These are phyloP conservation scores for Pseudoscleropodium purum DNA, from an alignment of 225 moss, liverwort and hornwort genomes.

Conservation along the genomic window DNA sequence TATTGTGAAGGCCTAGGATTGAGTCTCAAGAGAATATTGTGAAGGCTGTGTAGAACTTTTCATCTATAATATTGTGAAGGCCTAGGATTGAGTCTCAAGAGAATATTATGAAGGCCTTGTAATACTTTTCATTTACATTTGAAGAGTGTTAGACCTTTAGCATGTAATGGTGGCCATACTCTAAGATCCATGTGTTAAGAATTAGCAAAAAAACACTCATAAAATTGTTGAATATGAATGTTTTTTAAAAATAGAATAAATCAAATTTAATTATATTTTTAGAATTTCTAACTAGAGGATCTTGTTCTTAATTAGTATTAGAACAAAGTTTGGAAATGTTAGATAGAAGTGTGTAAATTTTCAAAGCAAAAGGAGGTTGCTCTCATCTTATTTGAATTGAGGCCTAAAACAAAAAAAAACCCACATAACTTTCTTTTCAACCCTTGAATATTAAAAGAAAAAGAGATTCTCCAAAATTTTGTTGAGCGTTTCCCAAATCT, in stretches of 20 bases:
- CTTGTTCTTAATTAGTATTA: not conserved
- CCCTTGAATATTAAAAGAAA: not conserved
- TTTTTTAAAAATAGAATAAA: not conserved
- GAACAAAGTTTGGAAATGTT: not conserved
- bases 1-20: too few species aligned
- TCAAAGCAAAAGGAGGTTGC: not conserved
- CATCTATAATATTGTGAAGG: too few species aligned
- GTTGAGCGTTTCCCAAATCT: not conserved
- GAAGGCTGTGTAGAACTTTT: too few species aligned
- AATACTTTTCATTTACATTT: too few species aligned
- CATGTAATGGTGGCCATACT: too few species aligned
- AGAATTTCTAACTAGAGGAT: not conserved
- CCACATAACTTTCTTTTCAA: not conserved
- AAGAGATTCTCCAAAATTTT: not conserved
- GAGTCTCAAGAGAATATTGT: too few species aligned
- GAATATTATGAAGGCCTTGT: too few species aligned
- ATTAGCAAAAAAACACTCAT: too few species aligned
- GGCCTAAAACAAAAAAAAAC: not conserved
- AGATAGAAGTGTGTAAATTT: not conserved
- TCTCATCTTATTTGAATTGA: accelerated
- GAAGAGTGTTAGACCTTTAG: too few species aligned
- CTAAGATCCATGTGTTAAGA: not conserved
- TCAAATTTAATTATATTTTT: not conserved
- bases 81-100: too few species aligned
- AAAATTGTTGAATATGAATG: not conserved